Evolutionary conservation across 352 stramenopile species (phyloP).

Genomic region (Aphanomyces euteiches): DNA sequence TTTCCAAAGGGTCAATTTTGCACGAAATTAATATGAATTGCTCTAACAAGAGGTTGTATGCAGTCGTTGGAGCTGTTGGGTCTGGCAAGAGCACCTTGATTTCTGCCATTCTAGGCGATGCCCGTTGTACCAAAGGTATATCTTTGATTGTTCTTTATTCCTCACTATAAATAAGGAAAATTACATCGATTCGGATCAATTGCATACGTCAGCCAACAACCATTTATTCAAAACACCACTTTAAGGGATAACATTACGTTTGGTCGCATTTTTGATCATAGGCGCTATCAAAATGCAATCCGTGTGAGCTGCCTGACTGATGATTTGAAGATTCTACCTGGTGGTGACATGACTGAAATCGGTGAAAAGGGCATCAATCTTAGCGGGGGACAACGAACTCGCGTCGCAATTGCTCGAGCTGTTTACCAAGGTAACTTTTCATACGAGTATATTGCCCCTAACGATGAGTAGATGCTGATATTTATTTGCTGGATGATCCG

Average conservation of each 20-base stretch:
- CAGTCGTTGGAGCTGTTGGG: conserved; percentile 37
- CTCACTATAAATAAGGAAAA: not conserved
- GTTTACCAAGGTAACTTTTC: conserved; percentile 5
- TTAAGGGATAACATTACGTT: conserved; percentile 90
- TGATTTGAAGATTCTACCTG: conserved; percentile 38
- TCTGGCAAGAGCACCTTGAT: conserved; percentile 69
- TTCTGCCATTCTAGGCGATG: conserved; percentile 54
- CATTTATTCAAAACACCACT: conserved; percentile 91
- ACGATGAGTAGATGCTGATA: conserved; percentile 13
- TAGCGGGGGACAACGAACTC: conserved; percentile 41
- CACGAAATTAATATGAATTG: not conserved
- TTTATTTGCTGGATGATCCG: conserved; percentile 28
- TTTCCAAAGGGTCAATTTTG: conserved; percentile 36
- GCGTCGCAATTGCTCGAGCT: conserved; percentile 29
- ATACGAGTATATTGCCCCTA: not conserved
- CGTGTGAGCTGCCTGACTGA: not conserved
- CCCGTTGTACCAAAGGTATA: not conserved
- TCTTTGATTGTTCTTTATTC: not conserved
- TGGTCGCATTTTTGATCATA: conserved; percentile 40
- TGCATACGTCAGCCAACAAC: conserved; percentile 77
- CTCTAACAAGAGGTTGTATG: conserved; percentile 1
- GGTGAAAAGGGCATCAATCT: conserved; percentile 47
- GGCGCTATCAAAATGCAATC: conserved; percentile 32
- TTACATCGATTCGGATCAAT: conserved; percentile 54
- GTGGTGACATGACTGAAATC: conserved; percentile 55